Base-by-base conservation (phyloP, 495 filamentous ascomycete genomes). In the Friedmanniomyces simplex region DNA sequence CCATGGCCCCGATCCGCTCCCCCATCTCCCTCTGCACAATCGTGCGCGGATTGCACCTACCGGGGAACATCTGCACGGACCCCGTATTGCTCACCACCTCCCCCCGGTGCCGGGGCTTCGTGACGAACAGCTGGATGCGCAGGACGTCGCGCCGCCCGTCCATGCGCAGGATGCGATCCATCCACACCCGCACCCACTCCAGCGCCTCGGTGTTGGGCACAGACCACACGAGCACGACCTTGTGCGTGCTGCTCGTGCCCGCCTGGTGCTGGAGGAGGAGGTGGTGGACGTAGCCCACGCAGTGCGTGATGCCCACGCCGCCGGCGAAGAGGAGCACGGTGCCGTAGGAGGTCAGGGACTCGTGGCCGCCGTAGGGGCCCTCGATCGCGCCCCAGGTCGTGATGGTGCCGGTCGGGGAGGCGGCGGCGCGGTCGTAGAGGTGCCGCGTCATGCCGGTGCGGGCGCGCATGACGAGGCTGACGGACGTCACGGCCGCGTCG, bases 121-220 rank as follows among this genome's bases (percentile, higher is more conserved):
- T 93, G 54, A 98, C 86, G 67, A 95, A 98, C 4, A 97, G 75
- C 74, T 89, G 81, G 55, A 97, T 84, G 42, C 81, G 79, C 41
- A 98, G 80, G 2, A 91, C 79, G 25, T 96, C 88, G 25, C 89
- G 80, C 0, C 93, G 82, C 47, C 77, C 79, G 10, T 89, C 87
- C 76, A 96, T 87, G 1, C 80, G 80, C 36, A 98, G 78, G 58
- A 97, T 91, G 66, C 87, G 77, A 59, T 95, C 91, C 93, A 98
- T 98, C 88, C 87, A 98, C 8, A 85, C 81, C 7, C 87, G 80
- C 42, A 96, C 88, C 93, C 93, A 98, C 66, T 90, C 83, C 25
- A 98, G 79, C 61, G 90, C 86, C 54, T 96, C 91, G 12, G 63
- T 66, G 41, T 77, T 86, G 62, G 91, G 88, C 52, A 98, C 87